Base-by-base conservation (phyloP, 208 protist species). In the Leishmania arabica region DNA sequence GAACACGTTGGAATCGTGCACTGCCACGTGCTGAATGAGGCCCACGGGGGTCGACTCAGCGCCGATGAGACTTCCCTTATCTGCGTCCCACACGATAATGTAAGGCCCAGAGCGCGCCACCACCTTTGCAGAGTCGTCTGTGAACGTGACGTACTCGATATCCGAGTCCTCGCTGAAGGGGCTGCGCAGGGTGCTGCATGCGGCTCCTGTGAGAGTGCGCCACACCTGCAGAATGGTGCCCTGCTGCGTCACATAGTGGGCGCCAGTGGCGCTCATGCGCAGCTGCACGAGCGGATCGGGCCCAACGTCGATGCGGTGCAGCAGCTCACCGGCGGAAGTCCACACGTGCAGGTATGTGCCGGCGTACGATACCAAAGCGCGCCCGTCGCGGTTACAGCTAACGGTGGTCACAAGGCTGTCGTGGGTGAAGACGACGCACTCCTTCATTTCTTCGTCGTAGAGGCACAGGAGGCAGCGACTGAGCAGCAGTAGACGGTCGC, bases 271-370 rank as follows among this genome's bases (percentile, higher is more conserved):
- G 79, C 91, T 90, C 84, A 97, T 91, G 78, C 79, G 75, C 72
- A 96, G 78, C 65, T 78, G 81, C 31, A 89, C 87, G 75, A 97
- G 78, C 34, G 92, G 89, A 75, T 88, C 93, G 31, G 87, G 56
- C 13, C 90, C 90, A 7, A 83, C 54, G 68, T 89, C 87, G 21
- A 96, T 81, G 31, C 88, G 75, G 78, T 97, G 91, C 60, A 97
- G 86, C 56, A 97, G 83, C 49, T 92, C 86, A 27, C 94, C 94
- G 3, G 47, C 21, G 31, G 83, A 76, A 27, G 83, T 93, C 94
- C 94, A 97, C n/a, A 96, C 80, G 83, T 87, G 92, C 51, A 97
- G 82, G 77, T 87, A 83, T 40, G 81, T 82, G 68, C 88, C 88
- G 13, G 93, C 90, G 78, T 83, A 91, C 54, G 91, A 90, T 40